phyloP scores from a whole-genome alignment of 306 rosid species.

The Fagus sylvatica region DNA sequence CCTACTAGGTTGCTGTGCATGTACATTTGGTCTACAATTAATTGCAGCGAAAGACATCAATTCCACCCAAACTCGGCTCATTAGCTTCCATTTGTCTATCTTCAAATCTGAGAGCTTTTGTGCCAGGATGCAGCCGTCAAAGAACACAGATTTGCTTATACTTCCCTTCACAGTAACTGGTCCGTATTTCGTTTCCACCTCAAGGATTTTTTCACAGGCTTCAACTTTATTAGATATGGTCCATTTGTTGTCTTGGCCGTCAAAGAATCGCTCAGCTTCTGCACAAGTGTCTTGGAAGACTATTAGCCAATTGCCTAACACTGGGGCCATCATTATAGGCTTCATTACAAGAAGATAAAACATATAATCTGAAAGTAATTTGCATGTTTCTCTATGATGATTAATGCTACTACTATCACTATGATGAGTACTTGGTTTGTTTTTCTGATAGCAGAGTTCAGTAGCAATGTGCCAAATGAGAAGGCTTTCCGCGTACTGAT shows the following conservation, averaged over 20 bases:
- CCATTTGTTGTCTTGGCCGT: not conserved
- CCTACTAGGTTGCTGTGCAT: conserved; percentile 33
- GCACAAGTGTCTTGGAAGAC: conserved; percentile 29
- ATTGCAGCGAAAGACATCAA: conserved; percentile 26
- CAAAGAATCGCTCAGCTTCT: conserved; percentile 24
- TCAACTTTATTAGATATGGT: not conserved
- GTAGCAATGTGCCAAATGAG: conserved; percentile 40
- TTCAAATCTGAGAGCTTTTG: not conserved
- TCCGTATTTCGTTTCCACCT: not conserved
- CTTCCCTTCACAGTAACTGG: conserved; percentile 23
- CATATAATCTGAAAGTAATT: conserved; percentile 33
- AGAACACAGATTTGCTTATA: conserved; percentile 25
- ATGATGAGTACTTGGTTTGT: fast-evolving
- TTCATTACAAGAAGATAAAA: conserved; percentile 27
- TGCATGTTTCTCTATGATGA: conserved; percentile 5
- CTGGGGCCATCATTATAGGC: conserved; percentile 25
- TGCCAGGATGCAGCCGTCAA: conserved; percentile 18
- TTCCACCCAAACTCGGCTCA: conserved; percentile 36
- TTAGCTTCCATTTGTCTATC: conserved; percentile 11
- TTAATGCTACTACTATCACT: not conserved
- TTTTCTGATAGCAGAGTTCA: not conserved
- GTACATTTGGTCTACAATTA: conserved; percentile 24
- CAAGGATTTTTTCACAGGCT: not conserved
- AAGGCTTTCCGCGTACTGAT: conserved; percentile 28
- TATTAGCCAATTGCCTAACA: conserved; percentile 27